Evolutionary conservation across 345 rosid species (phyloP).

Genomic region (Toxicodendron radicans): DNA sequence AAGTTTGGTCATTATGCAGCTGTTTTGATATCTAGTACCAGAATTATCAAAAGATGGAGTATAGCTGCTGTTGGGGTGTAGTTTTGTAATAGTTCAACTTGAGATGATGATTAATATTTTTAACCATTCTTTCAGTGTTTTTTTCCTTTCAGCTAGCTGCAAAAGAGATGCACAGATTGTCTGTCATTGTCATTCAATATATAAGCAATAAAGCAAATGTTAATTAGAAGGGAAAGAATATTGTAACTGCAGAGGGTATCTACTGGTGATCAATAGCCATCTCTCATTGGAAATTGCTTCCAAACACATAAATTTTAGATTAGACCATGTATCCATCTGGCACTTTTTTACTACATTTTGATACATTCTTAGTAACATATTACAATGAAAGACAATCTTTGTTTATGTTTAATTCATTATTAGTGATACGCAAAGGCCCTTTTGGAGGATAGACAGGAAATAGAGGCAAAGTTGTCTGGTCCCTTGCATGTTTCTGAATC

Average conservation of each 20-base stretch:
- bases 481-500: slow-evolving; percentile 3
- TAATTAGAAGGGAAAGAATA: background rate
- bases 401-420: background rate
- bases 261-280: background rate
- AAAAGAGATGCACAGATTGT: background rate
- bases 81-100: background rate
- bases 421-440: background rate
- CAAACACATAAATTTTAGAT: background rate
- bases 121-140: background rate
- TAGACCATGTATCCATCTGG: background rate
- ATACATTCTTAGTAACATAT: background rate
- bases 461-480: background rate
- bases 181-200: background rate
- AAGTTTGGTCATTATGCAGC: background rate
- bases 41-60: background rate
- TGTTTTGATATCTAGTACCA: background rate
- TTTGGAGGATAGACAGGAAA: background rate
- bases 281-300: background rate
- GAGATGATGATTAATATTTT: background rate
- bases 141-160: background rate
- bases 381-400: background rate
- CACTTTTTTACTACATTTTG: background rate
- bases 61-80: background rate
- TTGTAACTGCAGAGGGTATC: background rate
- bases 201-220: background rate